Base-by-base conservation (phyloP, 1,284 basidiomycete species). In the Amylostereum areolatum region DNA sequence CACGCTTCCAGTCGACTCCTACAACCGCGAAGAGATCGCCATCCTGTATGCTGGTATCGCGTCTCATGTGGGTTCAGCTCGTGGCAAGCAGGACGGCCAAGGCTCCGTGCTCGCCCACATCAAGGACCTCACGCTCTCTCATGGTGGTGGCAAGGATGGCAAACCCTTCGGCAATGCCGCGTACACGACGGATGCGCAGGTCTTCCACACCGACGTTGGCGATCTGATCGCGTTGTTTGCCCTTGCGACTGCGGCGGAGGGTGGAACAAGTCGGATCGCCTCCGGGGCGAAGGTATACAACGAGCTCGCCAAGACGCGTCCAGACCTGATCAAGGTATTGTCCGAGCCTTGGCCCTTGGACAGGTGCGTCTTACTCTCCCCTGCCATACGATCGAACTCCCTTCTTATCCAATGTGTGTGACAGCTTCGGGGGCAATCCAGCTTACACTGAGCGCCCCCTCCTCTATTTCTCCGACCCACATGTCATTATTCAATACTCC, bases 131-230 rank as follows among this genome's bases (percentile, higher is more conserved):
- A 72, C 65, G 7, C 55, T 62, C 35, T 65, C 61, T 45, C 66
- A 71, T 50, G 66, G 68, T 12, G 62, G 67, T 47, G 66, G 67
- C 43, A 62, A 64, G 45, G 68, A 66, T 18, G 64, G 63, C 12
- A 70, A 28, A 30, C 43, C 43, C 9, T 44, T 73, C 35, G 71
- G 71, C 3, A 67, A 68, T 49, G 63, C 73, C 9, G 73, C 73
- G 31, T 74, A 74, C 53, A 74, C 73, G 3, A 74, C 71, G 1
- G 73, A 74, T 57, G 70, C 68, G 49, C 73, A 74, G 54, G 72
- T 75, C 9, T 75, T 74, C 59, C 72, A 75, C 52, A 73, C 72
- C 0, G 73, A 75, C 49, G 64, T 68, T 34, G 72, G 72, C 2
- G 72, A 74, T 55, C 57, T 74, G 42, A 71, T 75, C 49, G 66